Evolutionary conservation across 306 rosid genomes (phyloP).

Genomic region (Rosa persica): DNA sequence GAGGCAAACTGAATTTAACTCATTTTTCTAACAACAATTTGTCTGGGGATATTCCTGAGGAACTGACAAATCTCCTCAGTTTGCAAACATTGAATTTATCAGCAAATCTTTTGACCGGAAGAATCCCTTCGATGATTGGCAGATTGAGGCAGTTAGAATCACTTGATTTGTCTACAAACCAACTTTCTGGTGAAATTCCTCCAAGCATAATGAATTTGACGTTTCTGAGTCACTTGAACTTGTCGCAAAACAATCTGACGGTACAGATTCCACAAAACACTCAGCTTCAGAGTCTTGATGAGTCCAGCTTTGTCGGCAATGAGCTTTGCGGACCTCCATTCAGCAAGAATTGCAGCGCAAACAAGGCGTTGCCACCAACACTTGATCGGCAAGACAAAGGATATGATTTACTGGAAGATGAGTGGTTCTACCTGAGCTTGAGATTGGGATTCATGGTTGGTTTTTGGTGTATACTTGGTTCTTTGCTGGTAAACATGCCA

Average conservation of each 20-base stretch:
- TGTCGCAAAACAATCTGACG: constrained; percentile 7
- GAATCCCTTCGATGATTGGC: constrained; percentile 13
- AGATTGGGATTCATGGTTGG: constrained; percentile 13
- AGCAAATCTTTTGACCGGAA: neutral
- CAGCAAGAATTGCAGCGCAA: neutral
- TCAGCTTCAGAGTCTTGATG: neutral
- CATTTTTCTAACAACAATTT: neutral
- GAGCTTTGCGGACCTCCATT: constrained; percentile 1
- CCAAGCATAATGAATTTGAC: neutral
- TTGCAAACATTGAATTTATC: constrained; percentile 15
- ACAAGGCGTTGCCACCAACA: neutral
- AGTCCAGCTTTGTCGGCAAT: neutral
- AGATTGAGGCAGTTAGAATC: neutral
- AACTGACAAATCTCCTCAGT: constrained; percentile 10
- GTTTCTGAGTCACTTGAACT: constrained; percentile 1
- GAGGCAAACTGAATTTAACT: too few relatives aligned
- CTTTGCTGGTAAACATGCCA: neutral
- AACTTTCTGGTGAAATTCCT: constrained; percentile 17
- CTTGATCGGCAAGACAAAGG: constrained; percentile 1
- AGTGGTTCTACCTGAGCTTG: constrained; percentile 15
- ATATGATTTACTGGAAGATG: neutral
- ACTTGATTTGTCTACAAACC: constrained; percentile 13
- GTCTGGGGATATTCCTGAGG: neutral
- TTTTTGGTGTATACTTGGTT: constrained; percentile 16
- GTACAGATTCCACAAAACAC: constrained; percentile 15